Evolutionary conservation across 768 basidiomycete genomes (phyloP).

Genomic region (Trametes sanguinea): DNA sequence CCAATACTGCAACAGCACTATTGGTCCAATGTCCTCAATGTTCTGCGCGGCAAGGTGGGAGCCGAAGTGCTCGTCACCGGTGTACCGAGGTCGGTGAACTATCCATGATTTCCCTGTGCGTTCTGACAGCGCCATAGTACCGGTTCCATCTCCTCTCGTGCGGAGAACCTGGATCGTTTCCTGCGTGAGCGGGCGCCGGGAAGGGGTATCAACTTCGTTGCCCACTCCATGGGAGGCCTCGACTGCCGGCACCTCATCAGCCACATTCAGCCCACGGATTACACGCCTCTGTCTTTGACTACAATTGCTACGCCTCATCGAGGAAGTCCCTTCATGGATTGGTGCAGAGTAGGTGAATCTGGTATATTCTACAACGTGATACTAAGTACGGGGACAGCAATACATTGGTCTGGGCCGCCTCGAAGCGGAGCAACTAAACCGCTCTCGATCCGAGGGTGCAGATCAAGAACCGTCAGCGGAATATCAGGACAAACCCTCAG

Average conservation of each 20-base stretch:
- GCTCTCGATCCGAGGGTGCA: background rate
- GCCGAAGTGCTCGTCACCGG: conserved; percentile 96
- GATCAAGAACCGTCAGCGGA: background rate
- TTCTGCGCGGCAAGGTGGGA: conserved; percentile 78
- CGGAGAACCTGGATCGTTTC: conserved; percentile 71
- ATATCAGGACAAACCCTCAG: background rate
- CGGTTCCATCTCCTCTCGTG: conserved; percentile 83
- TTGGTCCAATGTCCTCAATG: conserved; percentile 85
- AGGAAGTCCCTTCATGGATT: conserved; percentile 99
- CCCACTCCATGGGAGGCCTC: conserved; percentile 97
- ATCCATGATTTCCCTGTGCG: background rate
- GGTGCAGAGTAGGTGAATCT: conserved; percentile 75
- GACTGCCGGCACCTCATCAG: conserved; percentile 93
- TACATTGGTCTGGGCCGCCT: conserved; percentile 83
- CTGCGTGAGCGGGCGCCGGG: conserved; percentile 67
- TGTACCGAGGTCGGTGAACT: conserved; percentile 78
- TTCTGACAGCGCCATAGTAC: conserved; percentile 52
- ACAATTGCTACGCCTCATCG: conserved; percentile 92
- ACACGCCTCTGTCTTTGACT: conserved; percentile 84
- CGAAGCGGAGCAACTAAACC: conserved; percentile 15
- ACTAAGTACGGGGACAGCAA: conserved; percentile 46
- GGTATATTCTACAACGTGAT: no score
- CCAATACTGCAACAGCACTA: conserved; percentile 89
- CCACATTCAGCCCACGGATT: conserved; percentile 77
- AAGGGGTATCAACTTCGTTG: conserved; percentile 87